A percentile compares a stretch with the other conserved stretches of the same genome.
These are phyloP conservation scores for Juglanconis juglandina DNA, from an alignment of 2,329 filamentous ascomycete genomes.

Conservation along the genomic window DNA sequence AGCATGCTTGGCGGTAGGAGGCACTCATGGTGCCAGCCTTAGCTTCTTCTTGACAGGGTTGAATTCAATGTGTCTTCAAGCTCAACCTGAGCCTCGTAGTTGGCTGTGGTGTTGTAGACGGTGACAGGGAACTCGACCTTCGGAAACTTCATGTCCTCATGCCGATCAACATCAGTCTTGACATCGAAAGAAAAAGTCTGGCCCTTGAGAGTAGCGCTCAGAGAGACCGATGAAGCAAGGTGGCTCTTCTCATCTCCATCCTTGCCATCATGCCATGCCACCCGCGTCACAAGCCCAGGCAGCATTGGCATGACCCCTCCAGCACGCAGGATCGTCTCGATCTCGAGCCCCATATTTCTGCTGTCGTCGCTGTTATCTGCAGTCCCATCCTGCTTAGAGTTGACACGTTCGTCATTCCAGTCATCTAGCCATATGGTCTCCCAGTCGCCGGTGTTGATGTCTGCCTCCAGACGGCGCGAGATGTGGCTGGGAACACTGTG, in stretches of 20 bases:
- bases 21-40: too few relatives aligned
- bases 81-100: constrained; percentile 76
- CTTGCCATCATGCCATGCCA: too few relatives aligned
- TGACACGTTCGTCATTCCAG: neutral
- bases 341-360: neutral
- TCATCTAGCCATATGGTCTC: constrained; percentile 62
- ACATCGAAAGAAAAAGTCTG: constrained; percentile 72
- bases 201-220: constrained; percentile 65
- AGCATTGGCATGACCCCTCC: neutral
- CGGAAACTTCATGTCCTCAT: constrained; percentile 93
- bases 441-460: constrained; percentile 97
- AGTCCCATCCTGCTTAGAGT: neutral
- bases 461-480: constrained; percentile 83
- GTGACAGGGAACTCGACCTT: constrained; percentile 98
- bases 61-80: too few relatives aligned
- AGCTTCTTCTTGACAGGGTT: too few relatives aligned
- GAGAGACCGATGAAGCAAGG: constrained; percentile 79
- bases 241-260: constrained; percentile 62
- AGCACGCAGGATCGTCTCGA: neutral
- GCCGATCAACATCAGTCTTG: constrained; percentile 89
- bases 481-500: constrained; percentile 88
- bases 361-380: neutral
- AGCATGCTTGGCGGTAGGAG: too few relatives aligned
- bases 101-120: constrained; percentile 84
- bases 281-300: neutral